Percentiles rank a stretch among this genome's conserved stretches.
Evolutionary conservation across 2,329 filamentous ascomycete genomes (phyloP).

Genomic region (Aspergillus fijiensis): DNA sequence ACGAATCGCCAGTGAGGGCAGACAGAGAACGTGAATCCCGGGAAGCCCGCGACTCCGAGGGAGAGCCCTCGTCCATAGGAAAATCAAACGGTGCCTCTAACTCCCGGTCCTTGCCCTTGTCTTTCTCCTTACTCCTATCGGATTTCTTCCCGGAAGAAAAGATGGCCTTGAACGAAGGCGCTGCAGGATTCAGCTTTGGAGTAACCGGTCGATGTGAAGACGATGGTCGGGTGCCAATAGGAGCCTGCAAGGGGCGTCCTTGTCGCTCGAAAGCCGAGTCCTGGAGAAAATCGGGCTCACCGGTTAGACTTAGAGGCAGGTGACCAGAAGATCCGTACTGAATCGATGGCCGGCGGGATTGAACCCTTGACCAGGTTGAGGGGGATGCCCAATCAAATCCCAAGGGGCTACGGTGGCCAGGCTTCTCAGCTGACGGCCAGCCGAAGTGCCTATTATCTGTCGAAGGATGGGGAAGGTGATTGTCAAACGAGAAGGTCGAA

Average conservation of each 20-base stretch:
- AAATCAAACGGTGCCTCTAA: slow-evolving; percentile 30
- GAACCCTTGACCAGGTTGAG: slow-evolving; percentile 69
- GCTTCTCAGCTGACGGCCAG: slow-evolving; percentile 57
- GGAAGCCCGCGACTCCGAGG: slow-evolving; percentile 46
- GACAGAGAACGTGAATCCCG: slow-evolving; percentile 47
- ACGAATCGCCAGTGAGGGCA: slow-evolving; percentile 47
- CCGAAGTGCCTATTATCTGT: slow-evolving; percentile 77
- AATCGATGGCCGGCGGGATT: slow-evolving; percentile 76
- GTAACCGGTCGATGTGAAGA: slow-evolving; percentile 56
- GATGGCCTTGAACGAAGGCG: slow-evolving; percentile 79
- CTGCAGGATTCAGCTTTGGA: slow-evolving; percentile 76
- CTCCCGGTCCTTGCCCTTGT: slow-evolving; percentile 37
- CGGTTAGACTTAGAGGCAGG: slow-evolving; percentile 55
- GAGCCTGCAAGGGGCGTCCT: slow-evolving; percentile 57
- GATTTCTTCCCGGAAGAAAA: slow-evolving; percentile 51
- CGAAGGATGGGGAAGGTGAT: slow-evolving; percentile 68
- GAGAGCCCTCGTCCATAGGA: slow-evolving; percentile 41
- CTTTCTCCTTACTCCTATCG: slow-evolving; percentile 47
- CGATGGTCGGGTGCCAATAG: slow-evolving; percentile 77
- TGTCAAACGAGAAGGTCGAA: slow-evolving; percentile 57
- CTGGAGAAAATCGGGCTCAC: slow-evolving; percentile 50
- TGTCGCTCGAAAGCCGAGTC: slow-evolving; percentile 47
- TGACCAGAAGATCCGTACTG: slow-evolving; percentile 72
- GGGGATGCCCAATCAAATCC: slow-evolving; percentile 54
- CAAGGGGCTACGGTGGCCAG: slow-evolving; percentile 54